Base-by-base conservation (phyloP, 345 rosid species). In the Salix exigua region DNA sequence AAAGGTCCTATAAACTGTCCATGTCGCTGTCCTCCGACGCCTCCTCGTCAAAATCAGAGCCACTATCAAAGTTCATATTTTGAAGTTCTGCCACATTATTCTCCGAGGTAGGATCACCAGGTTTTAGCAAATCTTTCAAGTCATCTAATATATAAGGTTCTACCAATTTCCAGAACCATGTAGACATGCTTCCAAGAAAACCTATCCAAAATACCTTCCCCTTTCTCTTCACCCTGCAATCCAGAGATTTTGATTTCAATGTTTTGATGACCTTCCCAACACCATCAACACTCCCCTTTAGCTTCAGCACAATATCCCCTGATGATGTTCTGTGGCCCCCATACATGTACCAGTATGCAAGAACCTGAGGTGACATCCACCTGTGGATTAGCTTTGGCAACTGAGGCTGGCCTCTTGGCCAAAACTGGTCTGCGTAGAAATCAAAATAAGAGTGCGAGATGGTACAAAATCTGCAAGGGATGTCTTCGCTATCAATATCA, bases 261-360 rank as follows among this genome's bases (percentile, higher is more conserved):
- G 90, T 73, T 82, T 85, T 90, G 50, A 90, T 85, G 67, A 91
- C 82, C 64, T 80, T 87, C 79, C 75, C 88, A 5, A 88, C 86
- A 30, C 95, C 94, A 42, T 88, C 89, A 1, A 40, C 63, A 63
- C 83, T 85, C 87, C 97, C 97, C 74, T 83, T 95, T 76, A 95
- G 77, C 85, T 83, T 91, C 85, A 95, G 72, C 76, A 93, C 33
- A 62, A 91, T 73, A 71, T 89, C 93, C 28, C 98, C 93, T 0
- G 86, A 75, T 0, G 88, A 80, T 31, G 89, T 87, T 83, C 79
- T 89, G 66, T 83, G 75, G 3, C 97, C 97, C 1, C 93, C 89
- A 69, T 91, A 91, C 98, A 91, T 91, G 40, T 86, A 93, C 97
- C 97, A 91, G 84, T 89, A 89, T 1, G 96, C 98, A 25, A 93